Evolutionary conservation across 306 rosid genomes (phyloP), one percentile per base, ranked within the genome.

Genomic region (Rubus parviflorus): DNA sequence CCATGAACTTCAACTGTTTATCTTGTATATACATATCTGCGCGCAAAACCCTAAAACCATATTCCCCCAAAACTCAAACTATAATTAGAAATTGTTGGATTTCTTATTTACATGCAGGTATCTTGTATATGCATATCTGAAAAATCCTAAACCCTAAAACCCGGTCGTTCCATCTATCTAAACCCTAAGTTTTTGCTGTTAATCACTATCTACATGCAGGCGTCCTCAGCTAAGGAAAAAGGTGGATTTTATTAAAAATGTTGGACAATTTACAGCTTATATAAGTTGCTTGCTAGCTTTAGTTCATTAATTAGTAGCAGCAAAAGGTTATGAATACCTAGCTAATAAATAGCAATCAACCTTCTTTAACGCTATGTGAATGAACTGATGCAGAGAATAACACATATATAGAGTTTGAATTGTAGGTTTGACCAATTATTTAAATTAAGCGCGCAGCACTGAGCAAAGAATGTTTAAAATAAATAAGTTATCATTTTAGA

Each of bases 381-480:
- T 71, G 38, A 25, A 30, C 37, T 37, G 7, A 72, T 38, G 46
- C 35, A 20, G 45, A 70, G 6, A 72, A 70, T 8, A 47, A 41
- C 68, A 52, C 23, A 37, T 45, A 15, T 57, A 60, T 13, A 41
- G 62, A 30, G 20, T 72, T 40, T 66, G 45, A 80, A 66, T 46
- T 68, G 66, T 45, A 12, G 74, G 64, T 67, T 80, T 74, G 83
- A 74, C 75, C 69, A 6, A 22, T 60, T 23, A 58, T 42, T 47
- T 46, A 35, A 4, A 51, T 47, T 75, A 61, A 74, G 73, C 35
- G 35, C 35, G 35, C n/a, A 19, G 46, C 65, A 56, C 56, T 42
- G 13, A 56, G 64, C 62, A 66, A 74, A 75, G 67, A 73, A 72
- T 74, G 57, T 10, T 66, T 45, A 37, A 73, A 72, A 62, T 79